A percentile compares a stretch with the other conserved stretches of the same genome.
These are phyloP conservation scores for Candida piceae DNA, from an alignment of 805 yeast species.

Conservation along the genomic window DNA sequence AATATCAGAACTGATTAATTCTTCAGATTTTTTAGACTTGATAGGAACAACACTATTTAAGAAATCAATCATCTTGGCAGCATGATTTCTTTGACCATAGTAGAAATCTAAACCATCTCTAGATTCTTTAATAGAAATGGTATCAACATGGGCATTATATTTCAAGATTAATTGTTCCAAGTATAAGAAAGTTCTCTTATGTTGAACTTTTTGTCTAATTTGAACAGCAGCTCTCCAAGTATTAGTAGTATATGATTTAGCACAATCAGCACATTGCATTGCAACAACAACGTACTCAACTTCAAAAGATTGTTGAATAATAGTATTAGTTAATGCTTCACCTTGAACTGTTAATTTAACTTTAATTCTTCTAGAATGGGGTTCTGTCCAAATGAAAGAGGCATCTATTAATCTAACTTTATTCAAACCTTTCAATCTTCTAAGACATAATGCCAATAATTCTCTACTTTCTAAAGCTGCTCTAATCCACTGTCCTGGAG, in stretches of 20 bases:
- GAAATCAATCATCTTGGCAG: conserved; percentile 90
- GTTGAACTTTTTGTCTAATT: conserved; percentile 94
- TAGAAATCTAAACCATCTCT: conserved; percentile 94
- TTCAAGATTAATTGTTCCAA: conserved; percentile 91
- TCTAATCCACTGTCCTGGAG: conserved; percentile 89
- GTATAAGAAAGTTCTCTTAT: conserved; percentile 92
- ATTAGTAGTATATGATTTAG: conserved; percentile 91
- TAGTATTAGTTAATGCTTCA: conserved; percentile 88
- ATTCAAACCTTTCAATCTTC: conserved; percentile 81
- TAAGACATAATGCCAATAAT: conserved; percentile 81
- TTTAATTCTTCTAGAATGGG: conserved; percentile 92
- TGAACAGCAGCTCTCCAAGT: conserved; percentile 99
- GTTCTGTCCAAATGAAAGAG: conserved; percentile 97
- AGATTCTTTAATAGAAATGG: conserved; percentile 87
- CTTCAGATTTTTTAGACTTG: conserved; percentile 78
- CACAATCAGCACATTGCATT: conserved; percentile 98
- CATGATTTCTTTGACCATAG: conserved; percentile 84
- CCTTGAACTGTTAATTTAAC: conserved; percentile 93
- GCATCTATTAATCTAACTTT: conserved; percentile 90
- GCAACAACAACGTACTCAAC: conserved; percentile 92
- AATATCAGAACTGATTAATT: conserved; percentile 85
- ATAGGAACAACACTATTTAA: conserved; percentile 80
- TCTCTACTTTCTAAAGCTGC: conserved; percentile 93
- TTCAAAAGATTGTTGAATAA: conserved; percentile 90
- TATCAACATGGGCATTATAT: conserved; percentile 90